Conservation (phyloP, 352 stramenopile genomes). For the Albugo laibachii region DNA sequence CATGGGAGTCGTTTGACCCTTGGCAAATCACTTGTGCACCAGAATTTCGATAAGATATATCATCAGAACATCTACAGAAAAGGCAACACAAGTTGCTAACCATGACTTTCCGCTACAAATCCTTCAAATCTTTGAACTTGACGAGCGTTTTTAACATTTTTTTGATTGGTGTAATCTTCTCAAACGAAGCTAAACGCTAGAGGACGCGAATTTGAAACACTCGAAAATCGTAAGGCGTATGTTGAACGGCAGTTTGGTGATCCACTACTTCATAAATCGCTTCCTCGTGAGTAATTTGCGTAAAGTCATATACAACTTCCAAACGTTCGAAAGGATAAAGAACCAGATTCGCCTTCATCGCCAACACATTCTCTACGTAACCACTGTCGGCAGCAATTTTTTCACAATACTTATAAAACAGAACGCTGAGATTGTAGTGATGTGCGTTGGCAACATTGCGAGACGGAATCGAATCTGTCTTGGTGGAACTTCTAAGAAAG, state of each 20-base stretch:
- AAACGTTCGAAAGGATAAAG: slow-evolving; percentile 43
- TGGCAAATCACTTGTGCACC: slow-evolving; percentile 25
- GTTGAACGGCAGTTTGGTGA: slow-evolving; percentile 15
- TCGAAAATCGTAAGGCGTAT: slow-evolving; percentile 26
- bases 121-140: slow-evolving; percentile 31
- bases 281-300: slow-evolving; percentile 11
- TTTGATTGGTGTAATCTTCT: slow-evolving; percentile 9
- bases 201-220: slow-evolving; percentile 30
- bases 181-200: slow-evolving; percentile 9
- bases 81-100: slow-evolving; percentile 27
- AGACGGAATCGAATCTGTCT: slow-evolving; percentile 40
- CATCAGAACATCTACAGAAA: slow-evolving; percentile 34
- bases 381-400: slow-evolving; percentile 42
- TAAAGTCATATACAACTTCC: slow-evolving; percentile 41
- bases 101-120: slow-evolving; percentile 35
- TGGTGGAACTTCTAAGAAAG: slow-evolving; percentile 31
- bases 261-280: slow-evolving; percentile 30
- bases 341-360: slow-evolving; percentile 10
- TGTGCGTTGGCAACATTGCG: slow-evolving; percentile 30
- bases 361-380: slow-evolving; percentile 21
- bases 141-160: slow-evolving; percentile 18
- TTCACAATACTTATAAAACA: slow-evolving; percentile 36
- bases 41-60: slow-evolving; percentile 43
- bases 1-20: slow-evolving; percentile 13
- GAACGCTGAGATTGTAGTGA: slow-evolving; percentile 55